phyloP scores from a whole-genome alignment of 2,329 filamentous ascomycete genomes.

The Tothia fuscella region DNA sequence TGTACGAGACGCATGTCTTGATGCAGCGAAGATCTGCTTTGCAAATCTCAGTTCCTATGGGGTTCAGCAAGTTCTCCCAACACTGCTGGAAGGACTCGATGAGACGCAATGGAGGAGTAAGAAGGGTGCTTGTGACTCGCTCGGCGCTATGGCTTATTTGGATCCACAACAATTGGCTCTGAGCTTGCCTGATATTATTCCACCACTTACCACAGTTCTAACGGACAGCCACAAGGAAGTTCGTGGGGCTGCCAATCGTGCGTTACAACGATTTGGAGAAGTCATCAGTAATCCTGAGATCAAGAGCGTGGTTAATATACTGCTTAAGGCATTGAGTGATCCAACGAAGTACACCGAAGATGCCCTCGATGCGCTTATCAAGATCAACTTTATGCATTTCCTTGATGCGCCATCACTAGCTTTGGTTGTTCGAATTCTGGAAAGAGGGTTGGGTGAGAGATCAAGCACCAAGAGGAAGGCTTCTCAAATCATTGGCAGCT shows the following conservation, averaged over 20 bases:
- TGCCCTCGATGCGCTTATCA: slow-evolving; percentile 85
- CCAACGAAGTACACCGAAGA: slow-evolving; percentile 95
- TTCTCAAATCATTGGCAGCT: slow-evolving; percentile 91
- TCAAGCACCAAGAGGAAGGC: slow-evolving; percentile 95
- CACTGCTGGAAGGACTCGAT: slow-evolving; percentile 79
- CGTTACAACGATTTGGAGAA: slow-evolving; percentile 93
- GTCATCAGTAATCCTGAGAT: slow-evolving; percentile 98
- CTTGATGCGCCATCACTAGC: slow-evolving; percentile 94
- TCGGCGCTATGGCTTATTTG: slow-evolving; percentile 97
- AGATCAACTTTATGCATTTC: slow-evolving; percentile 97
- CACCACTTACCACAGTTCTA: slow-evolving; percentile 81
- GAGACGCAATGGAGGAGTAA: slow-evolving; percentile 97
- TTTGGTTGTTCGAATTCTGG: slow-evolving; percentile 85
- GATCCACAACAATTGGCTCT: slow-evolving; percentile 88
- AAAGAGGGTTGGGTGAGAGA: slow-evolving; percentile 79
- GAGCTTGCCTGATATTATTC: slow-evolving; percentile 92
- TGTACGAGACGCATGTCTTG: slow-evolving; percentile 84
- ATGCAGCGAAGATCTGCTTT: slow-evolving; percentile 90
- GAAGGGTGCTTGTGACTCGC: slow-evolving; percentile 89
- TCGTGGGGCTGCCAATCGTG: slow-evolving; percentile 79
- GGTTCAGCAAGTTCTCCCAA: slow-evolving; percentile 88
- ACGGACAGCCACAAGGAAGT: slow-evolving; percentile 99
- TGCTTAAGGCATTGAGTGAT: slow-evolving; percentile 93
- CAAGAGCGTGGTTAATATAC: slow-evolving; percentile 77
- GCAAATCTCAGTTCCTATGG: slow-evolving; percentile 87